A percentile compares a stretch with the other conserved stretches of the same genome.
phyloP scores from a whole-genome alignment of 257 asterid genomes.

The Solanum arcanum region DNA sequence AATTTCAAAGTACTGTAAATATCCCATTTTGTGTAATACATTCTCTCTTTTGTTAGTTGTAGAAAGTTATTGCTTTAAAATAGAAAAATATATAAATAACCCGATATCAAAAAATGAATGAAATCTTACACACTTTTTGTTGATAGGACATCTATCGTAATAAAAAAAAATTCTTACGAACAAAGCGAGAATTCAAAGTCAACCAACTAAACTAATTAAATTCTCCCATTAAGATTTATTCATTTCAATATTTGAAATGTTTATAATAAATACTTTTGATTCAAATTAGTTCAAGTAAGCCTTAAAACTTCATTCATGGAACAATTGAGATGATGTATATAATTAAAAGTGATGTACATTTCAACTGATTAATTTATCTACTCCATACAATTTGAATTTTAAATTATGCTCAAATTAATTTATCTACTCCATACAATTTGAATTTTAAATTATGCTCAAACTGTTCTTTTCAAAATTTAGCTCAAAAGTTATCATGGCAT shows the following conservation, averaged over 20 bases:
- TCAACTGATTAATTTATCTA: neutral
- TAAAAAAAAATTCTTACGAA: no score
- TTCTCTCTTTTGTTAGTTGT: no score
- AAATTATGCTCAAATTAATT: no score
- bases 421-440: neutral
- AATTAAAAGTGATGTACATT: no score
- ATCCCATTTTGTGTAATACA: no score
- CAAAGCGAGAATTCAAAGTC: neutral
- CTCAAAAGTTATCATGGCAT: neutral
- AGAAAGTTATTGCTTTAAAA: no score
- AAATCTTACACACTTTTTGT: no score
- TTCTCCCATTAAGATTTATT: neutral
- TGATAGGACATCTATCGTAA: fast-evolving
- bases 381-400: no score
- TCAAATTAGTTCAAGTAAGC: neutral
- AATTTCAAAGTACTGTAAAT: no score
- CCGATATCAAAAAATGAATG: no score
- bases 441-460: neutral
- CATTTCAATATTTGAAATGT: neutral
- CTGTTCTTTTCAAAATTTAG: neutral
- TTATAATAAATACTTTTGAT: neutral
- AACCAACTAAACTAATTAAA: no score
- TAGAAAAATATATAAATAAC: no score
- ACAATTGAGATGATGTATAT: neutral
- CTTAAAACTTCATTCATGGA: neutral